Conservation (phyloP, 2,329 filamentous ascomycete species). For the Metarhizium album region DNA sequence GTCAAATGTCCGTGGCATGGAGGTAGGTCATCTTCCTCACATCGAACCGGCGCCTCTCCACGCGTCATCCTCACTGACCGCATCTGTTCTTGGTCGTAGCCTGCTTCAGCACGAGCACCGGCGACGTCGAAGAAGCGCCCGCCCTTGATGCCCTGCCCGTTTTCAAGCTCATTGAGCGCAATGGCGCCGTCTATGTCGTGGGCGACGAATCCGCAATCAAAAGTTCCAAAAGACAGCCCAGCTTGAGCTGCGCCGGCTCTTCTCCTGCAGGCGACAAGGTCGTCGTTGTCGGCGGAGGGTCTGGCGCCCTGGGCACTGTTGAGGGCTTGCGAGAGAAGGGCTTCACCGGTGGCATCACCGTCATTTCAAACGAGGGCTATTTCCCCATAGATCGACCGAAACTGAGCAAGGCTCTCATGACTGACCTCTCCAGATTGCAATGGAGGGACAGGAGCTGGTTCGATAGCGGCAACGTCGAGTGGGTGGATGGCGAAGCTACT, state of each 20-base stretch:
- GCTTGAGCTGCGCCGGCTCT: constrained; percentile 52
- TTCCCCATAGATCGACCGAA: constrained; percentile 89
- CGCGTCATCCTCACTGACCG: not conserved
- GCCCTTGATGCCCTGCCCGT: constrained; percentile 76
- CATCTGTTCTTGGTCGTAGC: constrained; percentile 36
- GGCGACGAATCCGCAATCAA: constrained; percentile 74
- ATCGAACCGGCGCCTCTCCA: not conserved
- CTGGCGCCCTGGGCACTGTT: constrained; percentile 68
- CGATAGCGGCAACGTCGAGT: constrained; percentile 46
- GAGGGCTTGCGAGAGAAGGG: constrained; percentile 76
- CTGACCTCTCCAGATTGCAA: constrained; percentile 67
- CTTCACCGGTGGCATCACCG: constrained; percentile 67
- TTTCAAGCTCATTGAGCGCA: constrained; percentile 71
- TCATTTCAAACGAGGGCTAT: constrained; percentile 77
- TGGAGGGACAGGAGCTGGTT: constrained; percentile 73
- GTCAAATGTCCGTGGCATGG: constrained; percentile 96
- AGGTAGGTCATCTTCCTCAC: constrained; percentile 40
- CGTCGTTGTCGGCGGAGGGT: constrained; percentile 81
- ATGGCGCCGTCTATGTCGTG: constrained; percentile 75
- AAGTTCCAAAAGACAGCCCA: constrained; percentile 59
- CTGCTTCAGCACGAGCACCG: constrained; percentile 82
- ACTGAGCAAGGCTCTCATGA: constrained; percentile 84
- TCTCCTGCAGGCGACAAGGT: constrained; percentile 44
- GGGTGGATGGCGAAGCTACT: constrained; percentile 54
- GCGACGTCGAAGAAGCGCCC: constrained; percentile 91